Evolutionary conservation across 192 early-diverging fungal genomes (phyloP).

Genomic region (Coemansia sp.): DNA sequence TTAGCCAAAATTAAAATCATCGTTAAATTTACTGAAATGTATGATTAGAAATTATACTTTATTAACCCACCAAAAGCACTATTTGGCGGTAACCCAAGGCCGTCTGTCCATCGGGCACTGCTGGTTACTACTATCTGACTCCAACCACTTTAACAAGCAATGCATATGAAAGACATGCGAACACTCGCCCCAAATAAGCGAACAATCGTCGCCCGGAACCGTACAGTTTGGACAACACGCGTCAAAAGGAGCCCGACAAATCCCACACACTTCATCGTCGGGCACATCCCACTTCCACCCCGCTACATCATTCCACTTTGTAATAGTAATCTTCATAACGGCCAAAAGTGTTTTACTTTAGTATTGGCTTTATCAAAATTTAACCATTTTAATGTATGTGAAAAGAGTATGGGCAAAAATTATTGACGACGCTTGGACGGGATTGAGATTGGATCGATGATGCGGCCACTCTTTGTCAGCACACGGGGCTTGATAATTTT

Average conservation of each 20-base stretch:
- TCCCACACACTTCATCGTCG: constrained; percentile 87
- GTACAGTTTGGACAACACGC: constrained; percentile 82
- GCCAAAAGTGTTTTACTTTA: neutral
- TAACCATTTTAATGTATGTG: neutral
- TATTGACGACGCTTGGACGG: constrained; percentile 59
- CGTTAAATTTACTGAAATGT: too few species aligned
- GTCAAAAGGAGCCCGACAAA: constrained; percentile 85
- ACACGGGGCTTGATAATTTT: constrained; percentile 79
- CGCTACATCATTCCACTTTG: constrained; percentile 74
- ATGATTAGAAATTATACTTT: too few species aligned
- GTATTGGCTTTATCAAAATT: neutral
- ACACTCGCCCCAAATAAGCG: constrained; percentile 87
- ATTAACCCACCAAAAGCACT: neutral
- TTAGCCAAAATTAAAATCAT: too few species aligned
- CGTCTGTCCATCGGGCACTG: constrained; percentile 89
- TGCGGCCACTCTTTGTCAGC: constrained; percentile 75
- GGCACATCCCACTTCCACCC: constrained; percentile 86
- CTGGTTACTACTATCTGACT: constrained; percentile 65
- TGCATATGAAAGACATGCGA: constrained; percentile 93
- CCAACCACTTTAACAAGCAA: constrained; percentile 82
- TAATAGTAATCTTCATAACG: constrained; percentile 44
- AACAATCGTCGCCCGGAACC: constrained; percentile 84
- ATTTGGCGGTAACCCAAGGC: constrained; percentile 63
- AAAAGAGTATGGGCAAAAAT: neutral
- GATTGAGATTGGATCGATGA: constrained; percentile 82